These are phyloP conservation scores for Globisporangium okanoganense DNA, from an alignment of 352 stramenopile genomes.

Conservation along the genomic window DNA sequence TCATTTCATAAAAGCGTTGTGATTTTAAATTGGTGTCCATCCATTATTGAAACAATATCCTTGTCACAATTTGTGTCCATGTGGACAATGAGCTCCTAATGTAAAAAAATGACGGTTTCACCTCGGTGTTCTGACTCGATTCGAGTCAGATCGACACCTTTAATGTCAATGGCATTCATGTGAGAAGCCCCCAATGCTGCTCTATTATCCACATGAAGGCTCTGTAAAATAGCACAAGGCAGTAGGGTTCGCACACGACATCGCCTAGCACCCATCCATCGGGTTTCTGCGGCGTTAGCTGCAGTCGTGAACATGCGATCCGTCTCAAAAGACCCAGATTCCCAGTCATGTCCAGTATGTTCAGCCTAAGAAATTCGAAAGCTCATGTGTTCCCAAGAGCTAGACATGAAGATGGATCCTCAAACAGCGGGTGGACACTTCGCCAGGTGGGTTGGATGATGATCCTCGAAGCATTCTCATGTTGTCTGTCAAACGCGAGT, in stretches of 20 bases:
- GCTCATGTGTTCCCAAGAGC: too few relatives aligned
- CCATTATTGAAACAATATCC: too few relatives aligned
- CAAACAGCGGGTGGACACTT: background rate
- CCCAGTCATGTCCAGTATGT: too few relatives aligned
- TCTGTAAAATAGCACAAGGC: too few relatives aligned
- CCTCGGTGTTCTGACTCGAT: background rate
- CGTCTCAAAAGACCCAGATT: background rate
- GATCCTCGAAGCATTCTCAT: background rate
- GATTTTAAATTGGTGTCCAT: background rate
- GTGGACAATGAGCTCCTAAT: background rate
- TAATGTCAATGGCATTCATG: background rate
- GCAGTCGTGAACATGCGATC: background rate
- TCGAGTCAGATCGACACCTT: background rate
- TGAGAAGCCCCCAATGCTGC: too few relatives aligned
- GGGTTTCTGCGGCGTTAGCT: constrained; percentile 2
- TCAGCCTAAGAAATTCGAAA: too few relatives aligned
- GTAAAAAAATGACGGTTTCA: background rate
- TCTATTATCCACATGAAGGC: too few relatives aligned
- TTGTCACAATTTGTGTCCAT: too few relatives aligned
- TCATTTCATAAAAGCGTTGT: too few relatives aligned
- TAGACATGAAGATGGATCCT: background rate
- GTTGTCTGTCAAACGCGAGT: background rate
- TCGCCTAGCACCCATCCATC: background rate
- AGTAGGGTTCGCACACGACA: background rate
- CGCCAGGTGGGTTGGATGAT: background rate